phyloP scores from a whole-genome alignment of 768 basidiomycete species.

The Russula sp. region DNA sequence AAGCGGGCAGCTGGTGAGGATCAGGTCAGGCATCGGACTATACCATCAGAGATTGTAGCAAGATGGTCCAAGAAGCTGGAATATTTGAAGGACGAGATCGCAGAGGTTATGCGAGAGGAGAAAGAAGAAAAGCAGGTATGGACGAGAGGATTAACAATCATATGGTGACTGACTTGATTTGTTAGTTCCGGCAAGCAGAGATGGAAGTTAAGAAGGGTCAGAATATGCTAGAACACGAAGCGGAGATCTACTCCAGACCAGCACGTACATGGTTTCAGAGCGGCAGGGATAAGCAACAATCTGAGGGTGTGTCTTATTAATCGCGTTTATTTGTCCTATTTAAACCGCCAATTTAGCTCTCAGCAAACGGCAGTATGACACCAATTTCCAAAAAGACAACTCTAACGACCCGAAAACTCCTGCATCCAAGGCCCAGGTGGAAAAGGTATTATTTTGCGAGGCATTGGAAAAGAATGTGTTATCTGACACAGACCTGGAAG shows the following conservation, averaged over 20 bases:
- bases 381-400: conserved; percentile 41
- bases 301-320: conserved; percentile 56
- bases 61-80: conserved; percentile 71
- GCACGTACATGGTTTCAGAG: conserved; percentile 99
- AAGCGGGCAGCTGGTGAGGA: conserved; percentile 79
- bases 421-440: conserved; percentile 36
- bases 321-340: conserved; percentile 8
- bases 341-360: conserved; percentile 46
- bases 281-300: conserved; percentile 72
- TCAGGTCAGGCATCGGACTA: conserved; percentile 82
- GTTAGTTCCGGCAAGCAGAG: conserved; percentile 81
- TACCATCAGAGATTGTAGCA: conserved; percentile 70
- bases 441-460: conserved; percentile 32
- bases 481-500: conserved; percentile 39
- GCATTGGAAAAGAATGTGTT: not conserved
- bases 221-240: conserved; percentile 91
- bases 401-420: conserved; percentile 41
- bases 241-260: conserved; percentile 89
- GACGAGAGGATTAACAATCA: conserved; percentile 18
- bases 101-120: conserved; percentile 82
- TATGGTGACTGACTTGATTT: conserved; percentile 23
- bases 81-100: conserved; percentile 69
- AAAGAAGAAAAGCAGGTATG: conserved; percentile 89
- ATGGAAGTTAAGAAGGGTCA: conserved; percentile 95
- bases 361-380: conserved; percentile 75